These are phyloP conservation scores for Elaeis guineensis DNA, from an alignment of 176 grass and related monocot genomes.

Conservation along the genomic window DNA sequence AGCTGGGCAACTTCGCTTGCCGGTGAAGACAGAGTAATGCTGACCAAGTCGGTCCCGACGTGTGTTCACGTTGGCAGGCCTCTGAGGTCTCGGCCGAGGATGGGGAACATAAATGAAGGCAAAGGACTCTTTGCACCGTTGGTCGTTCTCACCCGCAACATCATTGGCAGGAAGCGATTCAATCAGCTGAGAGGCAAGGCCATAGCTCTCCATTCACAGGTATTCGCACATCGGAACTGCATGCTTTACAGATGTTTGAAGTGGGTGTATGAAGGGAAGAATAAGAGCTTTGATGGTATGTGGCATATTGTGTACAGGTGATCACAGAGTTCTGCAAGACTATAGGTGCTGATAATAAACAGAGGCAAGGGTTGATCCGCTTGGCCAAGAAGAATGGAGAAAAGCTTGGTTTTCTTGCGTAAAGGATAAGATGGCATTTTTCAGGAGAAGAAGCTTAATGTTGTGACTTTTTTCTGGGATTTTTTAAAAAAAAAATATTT, in stretches of 20 bases:
- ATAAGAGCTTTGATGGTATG: neutral
- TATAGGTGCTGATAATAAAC: slow-evolving; percentile 79
- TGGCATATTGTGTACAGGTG: slow-evolving; percentile 30
- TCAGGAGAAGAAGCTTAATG: no score
- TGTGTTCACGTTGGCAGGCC: slow-evolving; percentile 19
- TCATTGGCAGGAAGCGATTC: slow-evolving; percentile 76
- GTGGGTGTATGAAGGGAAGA: neutral
- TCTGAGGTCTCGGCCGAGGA: slow-evolving; percentile 39
- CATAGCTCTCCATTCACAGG: slow-evolving; percentile 93
- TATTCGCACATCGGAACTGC: neutral
- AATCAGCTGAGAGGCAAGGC: slow-evolving; percentile 97
- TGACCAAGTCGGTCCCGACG: slow-evolving; percentile 20
- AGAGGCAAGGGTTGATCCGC: slow-evolving; percentile 90
- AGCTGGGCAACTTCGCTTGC: slow-evolving; percentile 51
- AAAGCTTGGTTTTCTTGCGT: slow-evolving; percentile 93
- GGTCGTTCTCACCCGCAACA: slow-evolving; percentile 62
- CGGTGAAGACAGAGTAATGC: slow-evolving; percentile 11
- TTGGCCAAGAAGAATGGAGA: slow-evolving; percentile 97
- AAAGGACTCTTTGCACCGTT: slow-evolving; percentile 87
- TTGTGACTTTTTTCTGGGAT: no score
- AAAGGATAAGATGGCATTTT: neutral
- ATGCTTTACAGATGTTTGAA: no score
- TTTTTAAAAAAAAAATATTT: no score
- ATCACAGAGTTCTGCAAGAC: slow-evolving; percentile 98
- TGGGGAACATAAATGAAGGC: slow-evolving; percentile 91